Percentiles rank a stretch among this genome's conserved stretches.
Conservation (phyloP, 129 eudicot genomes). For the Helichrysum umbraculigerum region DNA sequence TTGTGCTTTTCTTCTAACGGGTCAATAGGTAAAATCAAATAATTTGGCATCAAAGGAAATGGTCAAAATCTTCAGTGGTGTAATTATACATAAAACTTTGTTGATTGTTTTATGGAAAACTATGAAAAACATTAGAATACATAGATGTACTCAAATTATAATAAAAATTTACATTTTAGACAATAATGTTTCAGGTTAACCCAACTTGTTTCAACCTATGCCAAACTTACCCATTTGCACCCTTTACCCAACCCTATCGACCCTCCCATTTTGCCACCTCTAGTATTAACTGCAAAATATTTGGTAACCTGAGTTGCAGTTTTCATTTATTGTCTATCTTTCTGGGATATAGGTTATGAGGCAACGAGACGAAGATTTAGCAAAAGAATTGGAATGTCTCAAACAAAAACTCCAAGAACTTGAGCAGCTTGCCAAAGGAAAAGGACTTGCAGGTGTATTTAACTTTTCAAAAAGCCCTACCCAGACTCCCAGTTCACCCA, state of each 20-base stretch:
- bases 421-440: conserved; percentile 63
- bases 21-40: background rate
- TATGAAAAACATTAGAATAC: background rate
- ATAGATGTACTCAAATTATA: background rate
- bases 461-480: conserved; percentile 39
- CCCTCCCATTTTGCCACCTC: background rate
- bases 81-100: background rate
- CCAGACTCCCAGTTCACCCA: conserved; percentile 44
- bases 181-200: background rate
- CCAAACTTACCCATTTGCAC: background rate
- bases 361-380: conserved; percentile 68
- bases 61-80: background rate
- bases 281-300: background rate
- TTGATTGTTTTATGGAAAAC: background rate
- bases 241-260: background rate
- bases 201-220: background rate
- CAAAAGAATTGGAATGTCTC: conserved; percentile 63
- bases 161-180: background rate
- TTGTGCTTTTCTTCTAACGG: background rate
- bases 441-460: conserved; percentile 75
- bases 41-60: background rate
- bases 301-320: background rate
- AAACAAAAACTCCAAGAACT: conserved; percentile 60
- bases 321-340: background rate
- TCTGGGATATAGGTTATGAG: conserved; percentile 47